phyloP scores from a whole-genome alignment of 805 yeast species.

The Cyberlindnera mycetangii region DNA sequence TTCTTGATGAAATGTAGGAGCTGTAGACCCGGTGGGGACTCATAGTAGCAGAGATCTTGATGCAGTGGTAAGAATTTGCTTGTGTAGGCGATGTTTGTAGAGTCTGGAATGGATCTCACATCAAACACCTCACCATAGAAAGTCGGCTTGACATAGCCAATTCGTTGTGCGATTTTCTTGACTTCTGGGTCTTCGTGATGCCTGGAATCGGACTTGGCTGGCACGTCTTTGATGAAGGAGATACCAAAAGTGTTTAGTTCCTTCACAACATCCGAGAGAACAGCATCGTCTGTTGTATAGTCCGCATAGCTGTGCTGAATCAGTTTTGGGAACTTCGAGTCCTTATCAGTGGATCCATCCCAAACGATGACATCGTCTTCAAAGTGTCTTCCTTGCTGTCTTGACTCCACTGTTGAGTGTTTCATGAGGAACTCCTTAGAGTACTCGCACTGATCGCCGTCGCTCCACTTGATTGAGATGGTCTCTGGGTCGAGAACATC shows the following conservation, averaged over 20 bases:
- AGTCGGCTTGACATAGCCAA: conserved; percentile 69
- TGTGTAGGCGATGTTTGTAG: conserved; percentile 71
- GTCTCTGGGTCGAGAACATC: conserved; percentile 32
- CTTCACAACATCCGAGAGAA: conserved; percentile 37
- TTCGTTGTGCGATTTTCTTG: conserved; percentile 46
- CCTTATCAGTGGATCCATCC: conserved; percentile 29
- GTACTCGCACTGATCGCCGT: conserved; percentile 43
- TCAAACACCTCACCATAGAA: conserved; percentile 73
- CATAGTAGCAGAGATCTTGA: conserved; percentile 74
- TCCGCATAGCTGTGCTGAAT: conserved; percentile 8
- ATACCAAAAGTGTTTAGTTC: conserved; percentile 57
- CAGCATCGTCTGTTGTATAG: conserved; percentile 15
- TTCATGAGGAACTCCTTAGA: conserved; percentile 44
- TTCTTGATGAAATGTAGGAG: conserved; percentile 58
- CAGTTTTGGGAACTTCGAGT: conserved; percentile 19
- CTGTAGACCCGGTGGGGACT: conserved; percentile 80
- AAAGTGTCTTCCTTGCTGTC: conserved; percentile 32
- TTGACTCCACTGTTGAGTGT: conserved; percentile 35
- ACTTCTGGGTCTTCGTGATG: conserved; percentile 27
- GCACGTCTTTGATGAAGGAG: conserved; percentile 51
- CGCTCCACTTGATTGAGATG: conserved; percentile 47
- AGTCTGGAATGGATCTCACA: conserved; percentile 49
- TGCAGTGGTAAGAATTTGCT: conserved; percentile 64
- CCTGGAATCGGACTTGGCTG: conserved; percentile 41
- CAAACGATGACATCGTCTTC: conserved; percentile 44